These are phyloP conservation scores for Alternaria atra DNA, from an alignment of 2,329 filamentous ascomycete species.

Conservation along the genomic window DNA sequence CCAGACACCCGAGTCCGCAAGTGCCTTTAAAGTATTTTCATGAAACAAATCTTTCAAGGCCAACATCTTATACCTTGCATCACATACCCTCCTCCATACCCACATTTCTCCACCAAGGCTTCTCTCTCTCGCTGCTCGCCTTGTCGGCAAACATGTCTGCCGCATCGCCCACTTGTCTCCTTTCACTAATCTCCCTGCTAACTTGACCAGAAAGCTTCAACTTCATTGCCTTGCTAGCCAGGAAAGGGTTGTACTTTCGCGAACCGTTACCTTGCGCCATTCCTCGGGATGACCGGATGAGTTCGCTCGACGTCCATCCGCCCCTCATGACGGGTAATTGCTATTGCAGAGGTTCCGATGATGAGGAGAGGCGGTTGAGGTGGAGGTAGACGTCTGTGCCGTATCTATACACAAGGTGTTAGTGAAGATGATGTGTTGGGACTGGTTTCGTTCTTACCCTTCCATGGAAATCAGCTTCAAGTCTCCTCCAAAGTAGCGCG, in stretches of 20 bases:
- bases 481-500: conserved; percentile 96
- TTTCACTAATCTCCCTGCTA: conserved; percentile 76
- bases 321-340: conserved; percentile 87
- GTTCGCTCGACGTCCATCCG: conserved; percentile 58
- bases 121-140: conserved; percentile 25
- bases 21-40: background rate
- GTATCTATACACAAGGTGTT: conserved; percentile 67
- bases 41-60: background rate
- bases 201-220: conserved; percentile 70
- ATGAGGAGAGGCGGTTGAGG: conserved; percentile 92
- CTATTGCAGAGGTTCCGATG: conserved; percentile 96
- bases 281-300: conserved; percentile 61
- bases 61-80: background rate
- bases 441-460: conserved; percentile 69
- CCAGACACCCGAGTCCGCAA: background rate
- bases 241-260: conserved; percentile 32
- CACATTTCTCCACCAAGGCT: conserved; percentile 60
- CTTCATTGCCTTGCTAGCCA: conserved; percentile 64
- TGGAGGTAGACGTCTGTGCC: conserved; percentile 99
- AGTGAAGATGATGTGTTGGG: conserved; percentile 18
- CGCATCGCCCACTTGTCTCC: conserved; percentile 89
- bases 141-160: conserved; percentile 71
- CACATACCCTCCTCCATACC: conserved; percentile 60
- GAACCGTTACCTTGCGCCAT: conserved; percentile 60
- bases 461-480: conserved; percentile 99